Conservation (phyloP, 176 grass and related monocot species). For the Carex kokanica region DNA sequence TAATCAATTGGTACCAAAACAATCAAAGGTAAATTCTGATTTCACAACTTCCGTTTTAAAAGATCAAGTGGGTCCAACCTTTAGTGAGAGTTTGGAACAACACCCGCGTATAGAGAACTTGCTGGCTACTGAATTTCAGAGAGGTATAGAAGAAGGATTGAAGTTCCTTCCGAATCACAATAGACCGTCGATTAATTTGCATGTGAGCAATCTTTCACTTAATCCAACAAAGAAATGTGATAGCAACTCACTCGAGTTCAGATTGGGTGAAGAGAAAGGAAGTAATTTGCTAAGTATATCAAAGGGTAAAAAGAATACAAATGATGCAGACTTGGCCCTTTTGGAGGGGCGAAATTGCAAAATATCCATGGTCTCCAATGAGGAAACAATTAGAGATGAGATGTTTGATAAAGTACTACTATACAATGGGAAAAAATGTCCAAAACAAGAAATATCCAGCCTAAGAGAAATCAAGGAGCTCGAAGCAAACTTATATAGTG, state of each 20-base stretch:
- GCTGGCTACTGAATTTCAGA: constrained; percentile 15
- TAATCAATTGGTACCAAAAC: background rate
- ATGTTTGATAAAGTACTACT: constrained; percentile 50
- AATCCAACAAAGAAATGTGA: background rate
- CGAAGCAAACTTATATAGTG: background rate
- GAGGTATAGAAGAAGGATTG: constrained; percentile 44
- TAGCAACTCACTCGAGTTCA: background rate
- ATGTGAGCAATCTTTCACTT: background rate
- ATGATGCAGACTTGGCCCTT: constrained; percentile 29
- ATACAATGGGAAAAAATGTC: background rate
- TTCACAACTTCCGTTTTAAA: background rate
- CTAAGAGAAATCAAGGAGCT: constrained; percentile 28
- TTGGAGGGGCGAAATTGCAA: constrained; percentile 40
- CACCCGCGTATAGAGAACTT: too few species aligned
- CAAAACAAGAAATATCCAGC: constrained; percentile 28
- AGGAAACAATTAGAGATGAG: constrained; percentile 38
- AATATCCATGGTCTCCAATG: constrained; percentile 24
- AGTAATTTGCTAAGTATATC: background rate
- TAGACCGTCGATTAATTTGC: constrained; percentile 11
- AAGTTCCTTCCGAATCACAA: constrained; percentile 41
- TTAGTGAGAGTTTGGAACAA: too few species aligned
- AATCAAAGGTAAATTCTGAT: background rate
- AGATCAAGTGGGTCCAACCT: background rate
- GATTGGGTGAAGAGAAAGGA: background rate
- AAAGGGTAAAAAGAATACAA: background rate